phyloP scores from a whole-genome alignment of 352 stramenopile genomes.

The Phytopythium cucurbitacearum region DNA sequence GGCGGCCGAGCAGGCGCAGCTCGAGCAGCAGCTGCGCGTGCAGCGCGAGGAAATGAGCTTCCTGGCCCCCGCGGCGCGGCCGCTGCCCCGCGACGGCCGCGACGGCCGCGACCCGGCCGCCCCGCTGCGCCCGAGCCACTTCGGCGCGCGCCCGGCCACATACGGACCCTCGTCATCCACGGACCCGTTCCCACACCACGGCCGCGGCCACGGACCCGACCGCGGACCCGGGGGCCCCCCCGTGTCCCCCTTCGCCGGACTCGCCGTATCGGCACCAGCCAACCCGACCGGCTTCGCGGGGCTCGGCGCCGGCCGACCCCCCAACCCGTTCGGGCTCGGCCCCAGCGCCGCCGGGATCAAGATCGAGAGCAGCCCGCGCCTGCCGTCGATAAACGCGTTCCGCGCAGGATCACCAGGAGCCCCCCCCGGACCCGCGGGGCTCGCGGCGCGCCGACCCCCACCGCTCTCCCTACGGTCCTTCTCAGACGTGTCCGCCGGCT shows the following conservation, averaged over 20 bases:
- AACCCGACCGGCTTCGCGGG: slow-evolving; percentile 28
- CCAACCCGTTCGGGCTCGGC: slow-evolving; percentile 46
- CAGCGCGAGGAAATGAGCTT: slow-evolving; percentile 83
- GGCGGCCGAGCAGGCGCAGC: slow-evolving; percentile 55
- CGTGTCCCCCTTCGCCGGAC: slow-evolving; percentile 63
- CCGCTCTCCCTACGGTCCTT: slow-evolving; percentile 56
- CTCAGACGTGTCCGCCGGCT: slow-evolving; percentile 48
- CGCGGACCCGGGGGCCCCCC: slow-evolving; percentile 52
- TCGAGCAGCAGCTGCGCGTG: slow-evolving; percentile 68
- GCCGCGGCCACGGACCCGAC: slow-evolving; percentile 7
- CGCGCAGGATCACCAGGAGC: slow-evolving; percentile 53
- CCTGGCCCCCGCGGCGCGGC: slow-evolving; percentile 40
- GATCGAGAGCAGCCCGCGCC: slow-evolving; percentile 56
- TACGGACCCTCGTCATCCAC: slow-evolving; percentile 52
- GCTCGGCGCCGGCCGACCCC: slow-evolving; percentile 20
- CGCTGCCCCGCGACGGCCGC: slow-evolving; percentile 7
- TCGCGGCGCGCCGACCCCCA: slow-evolving; percentile 40
- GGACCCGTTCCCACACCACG: slow-evolving; percentile 8
- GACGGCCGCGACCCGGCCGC: slow-evolving; percentile 15
- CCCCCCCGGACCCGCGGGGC: slow-evolving; percentile 53
- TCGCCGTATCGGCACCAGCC: slow-evolving; percentile 63
- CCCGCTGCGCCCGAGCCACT: slow-evolving; percentile 17
- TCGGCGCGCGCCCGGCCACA: slow-evolving; percentile 46
- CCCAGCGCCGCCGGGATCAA: slow-evolving; percentile 21
- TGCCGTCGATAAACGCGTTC: slow-evolving; percentile 70